phyloP scores from a whole-genome alignment of 768 basidiomycete genomes.

The Tricholoma furcatifolium region DNA sequence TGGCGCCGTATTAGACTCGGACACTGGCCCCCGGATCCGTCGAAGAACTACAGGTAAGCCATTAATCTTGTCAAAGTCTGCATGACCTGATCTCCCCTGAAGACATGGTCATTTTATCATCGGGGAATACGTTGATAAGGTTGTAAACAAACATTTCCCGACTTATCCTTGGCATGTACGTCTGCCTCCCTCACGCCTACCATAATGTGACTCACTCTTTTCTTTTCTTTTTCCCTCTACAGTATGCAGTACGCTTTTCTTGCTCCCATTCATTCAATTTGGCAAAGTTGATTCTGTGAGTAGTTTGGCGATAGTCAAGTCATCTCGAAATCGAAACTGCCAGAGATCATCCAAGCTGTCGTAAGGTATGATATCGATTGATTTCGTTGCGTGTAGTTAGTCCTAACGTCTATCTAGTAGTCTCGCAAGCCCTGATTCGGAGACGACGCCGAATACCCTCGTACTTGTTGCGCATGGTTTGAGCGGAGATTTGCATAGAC shows the following conservation, averaged over 20 bases:
- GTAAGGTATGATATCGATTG: slow-evolving; percentile 50
- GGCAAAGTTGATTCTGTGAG: background rate
- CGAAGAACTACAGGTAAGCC: slow-evolving; percentile 71
- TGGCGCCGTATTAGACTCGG: slow-evolving; percentile 41
- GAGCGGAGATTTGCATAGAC: slow-evolving; percentile 51
- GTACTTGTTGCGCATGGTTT: slow-evolving; percentile 69
- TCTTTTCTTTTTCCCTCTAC: background rate
- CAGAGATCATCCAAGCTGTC: slow-evolving; percentile 68
- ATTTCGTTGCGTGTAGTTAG: background rate
- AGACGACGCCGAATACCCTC: slow-evolving; percentile 64
- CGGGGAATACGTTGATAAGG: slow-evolving; percentile 65
- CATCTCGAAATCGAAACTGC: slow-evolving; percentile 62
- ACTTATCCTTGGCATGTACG: slow-evolving; percentile 75
- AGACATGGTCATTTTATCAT: slow-evolving; percentile 68
- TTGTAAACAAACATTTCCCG: slow-evolving; percentile 58
- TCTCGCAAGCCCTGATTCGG: slow-evolving; percentile 74
- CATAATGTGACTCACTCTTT: background rate
- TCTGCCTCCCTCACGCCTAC: slow-evolving; percentile 15
- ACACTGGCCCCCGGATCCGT: slow-evolving; percentile 78
- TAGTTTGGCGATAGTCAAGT: slow-evolving; percentile 82
- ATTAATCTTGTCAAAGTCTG: background rate
- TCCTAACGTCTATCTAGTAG: slow-evolving; percentile 42
- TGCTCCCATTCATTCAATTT: background rate
- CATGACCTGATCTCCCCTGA: slow-evolving; percentile 12
- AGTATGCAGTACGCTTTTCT: slow-evolving; percentile 61